A percentile compares a stretch with the other conserved stretches of the same genome.
Conservation (phyloP, 2,329 filamentous ascomycete species). For the Ceratocystis ficicola region DNA sequence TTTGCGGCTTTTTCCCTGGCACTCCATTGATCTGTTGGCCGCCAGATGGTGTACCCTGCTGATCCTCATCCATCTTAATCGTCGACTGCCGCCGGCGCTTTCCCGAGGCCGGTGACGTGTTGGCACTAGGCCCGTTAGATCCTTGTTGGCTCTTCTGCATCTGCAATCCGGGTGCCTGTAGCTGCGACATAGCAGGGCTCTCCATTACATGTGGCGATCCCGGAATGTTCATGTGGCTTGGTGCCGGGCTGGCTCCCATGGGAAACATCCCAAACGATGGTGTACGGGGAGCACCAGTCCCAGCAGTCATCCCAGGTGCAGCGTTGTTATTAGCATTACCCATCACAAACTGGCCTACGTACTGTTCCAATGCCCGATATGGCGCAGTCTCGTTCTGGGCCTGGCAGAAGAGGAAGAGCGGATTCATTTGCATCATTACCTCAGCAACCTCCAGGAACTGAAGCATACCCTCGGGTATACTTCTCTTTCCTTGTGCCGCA, state of each 20-base stretch:
- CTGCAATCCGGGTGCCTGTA: conserved; percentile 55
- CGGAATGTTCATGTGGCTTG: conserved; percentile 46
- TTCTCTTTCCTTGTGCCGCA: conserved; percentile 43
- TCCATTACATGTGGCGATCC: conserved; percentile 48
- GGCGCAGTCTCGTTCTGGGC: conserved; percentile 43
- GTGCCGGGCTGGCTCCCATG: conserved; percentile 48
- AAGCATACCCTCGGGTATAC: conserved; percentile 47
- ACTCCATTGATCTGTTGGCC: conserved; percentile 41
- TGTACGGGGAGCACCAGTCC: conserved; percentile 34
- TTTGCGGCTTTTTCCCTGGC: conserved; percentile 44
- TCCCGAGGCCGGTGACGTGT: conserved; percentile 51
- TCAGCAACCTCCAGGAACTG: conserved; percentile 57
- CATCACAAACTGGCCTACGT: conserved; percentile 36
- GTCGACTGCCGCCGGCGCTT: conserved; percentile 46
- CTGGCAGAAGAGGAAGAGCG: conserved; percentile 48
- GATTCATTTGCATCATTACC: conserved; percentile 55
- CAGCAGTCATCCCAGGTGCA: conserved; percentile 28
- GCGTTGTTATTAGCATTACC: conserved; percentile 39
- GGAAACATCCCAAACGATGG: conserved; percentile 46
- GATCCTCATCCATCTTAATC: conserved; percentile 47
- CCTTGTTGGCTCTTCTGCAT: conserved; percentile 57
- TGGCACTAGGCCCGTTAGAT: conserved; percentile 54
- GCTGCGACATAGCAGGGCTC: conserved; percentile 49
- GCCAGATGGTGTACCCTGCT: conserved; percentile 35
- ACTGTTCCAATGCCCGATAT: conserved; percentile 49